Base-by-base conservation (phyloP, 139 green algal genomes). In the Micromonas commoda region DNA sequence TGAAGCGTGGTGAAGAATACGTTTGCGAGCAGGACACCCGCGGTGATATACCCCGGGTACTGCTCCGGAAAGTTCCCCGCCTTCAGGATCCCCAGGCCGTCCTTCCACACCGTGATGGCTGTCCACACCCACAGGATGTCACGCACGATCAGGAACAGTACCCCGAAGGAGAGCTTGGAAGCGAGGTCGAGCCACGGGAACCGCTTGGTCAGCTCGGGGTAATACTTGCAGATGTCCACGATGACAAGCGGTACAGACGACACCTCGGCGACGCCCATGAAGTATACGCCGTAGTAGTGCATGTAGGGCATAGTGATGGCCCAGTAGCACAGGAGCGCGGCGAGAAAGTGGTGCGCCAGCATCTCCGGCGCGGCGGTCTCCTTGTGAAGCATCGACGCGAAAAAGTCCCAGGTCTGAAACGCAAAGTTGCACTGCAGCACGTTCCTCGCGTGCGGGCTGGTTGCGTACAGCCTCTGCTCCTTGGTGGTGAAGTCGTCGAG, bases 1-100 rank as follows among this genome's bases (percentile, higher is more conserved):
- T 78, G 72, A 19, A 78, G 53, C 24, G 31, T 33, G n/a, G 16
- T 78, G 54, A 78, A 69, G 57, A 78, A 78, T 0, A 78, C 51
- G 33, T 78, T 78, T 21, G 53, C 6, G 26, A 54, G 32, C 31
- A 78, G 33, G 0, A 78, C 26, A 21, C 54, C 31, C 21, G 29
- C 33, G 32, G 29, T 53, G 33, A 78, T n/a, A 26, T 34, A 61
- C n/a, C 33, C 29, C 19, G 68, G 68, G 21, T 28, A 28, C 35
- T n/a, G 23, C 45, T 9, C 45, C 63, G 63, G 63, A 5, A 29
- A 34, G 26, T 61, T 70, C 13, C 34, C 33, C 20, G 26, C 53
- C 4, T 38, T 37, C 19, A 78, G 33, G 29, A 78, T 33, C 32
- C 5, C 19, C 20, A 69, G 33, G 6, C 45, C 39, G 31, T 71